Percentiles rank a stretch among this genome's conserved stretches.
Evolutionary conservation across 2,329 filamentous ascomycete species (phyloP).

Genomic region (Endoconidiophora laricicola): DNA sequence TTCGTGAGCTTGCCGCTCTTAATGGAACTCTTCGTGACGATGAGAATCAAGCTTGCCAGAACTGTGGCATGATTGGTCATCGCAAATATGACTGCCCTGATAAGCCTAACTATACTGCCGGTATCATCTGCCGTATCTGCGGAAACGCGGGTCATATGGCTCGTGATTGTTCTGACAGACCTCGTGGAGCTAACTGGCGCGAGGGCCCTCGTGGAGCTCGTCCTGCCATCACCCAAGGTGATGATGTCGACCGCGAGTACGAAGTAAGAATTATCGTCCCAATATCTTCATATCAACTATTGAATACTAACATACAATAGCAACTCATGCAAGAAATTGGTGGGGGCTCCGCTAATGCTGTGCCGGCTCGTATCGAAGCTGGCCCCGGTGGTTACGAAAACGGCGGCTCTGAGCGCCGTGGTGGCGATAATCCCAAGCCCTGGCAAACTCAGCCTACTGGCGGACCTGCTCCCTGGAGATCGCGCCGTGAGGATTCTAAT

Average conservation of each 20-base stretch:
- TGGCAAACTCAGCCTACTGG: constrained; percentile 81
- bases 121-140: constrained; percentile 96
- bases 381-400: constrained; percentile 48
- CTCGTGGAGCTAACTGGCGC: constrained; percentile 81
- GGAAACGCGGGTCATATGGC: constrained; percentile 98
- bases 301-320: constrained; percentile 33
- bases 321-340: constrained; percentile 97
- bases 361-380: constrained; percentile 72
- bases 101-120: constrained; percentile 96
- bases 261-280: constrained; percentile 47
- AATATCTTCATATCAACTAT: background rate
- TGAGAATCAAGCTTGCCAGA: constrained; percentile 98
- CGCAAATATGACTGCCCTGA: constrained; percentile 98
- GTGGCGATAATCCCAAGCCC: constrained; percentile 45
- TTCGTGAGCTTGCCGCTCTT: constrained; percentile 89
- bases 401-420: constrained; percentile 31
- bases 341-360: constrained; percentile 44
- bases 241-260: constrained; percentile 85
- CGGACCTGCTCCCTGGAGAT: constrained; percentile 66
- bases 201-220: constrained; percentile 41
- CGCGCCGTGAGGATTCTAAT: constrained; percentile 33
- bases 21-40: constrained; percentile 98
- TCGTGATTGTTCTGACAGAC: constrained; percentile 87
- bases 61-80: constrained; percentile 96
- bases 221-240: constrained; percentile 46